These are phyloP conservation scores for Mayamaea pseudoterrestris DNA, from an alignment of 108 stramenopile species.

Conservation along the genomic window DNA sequence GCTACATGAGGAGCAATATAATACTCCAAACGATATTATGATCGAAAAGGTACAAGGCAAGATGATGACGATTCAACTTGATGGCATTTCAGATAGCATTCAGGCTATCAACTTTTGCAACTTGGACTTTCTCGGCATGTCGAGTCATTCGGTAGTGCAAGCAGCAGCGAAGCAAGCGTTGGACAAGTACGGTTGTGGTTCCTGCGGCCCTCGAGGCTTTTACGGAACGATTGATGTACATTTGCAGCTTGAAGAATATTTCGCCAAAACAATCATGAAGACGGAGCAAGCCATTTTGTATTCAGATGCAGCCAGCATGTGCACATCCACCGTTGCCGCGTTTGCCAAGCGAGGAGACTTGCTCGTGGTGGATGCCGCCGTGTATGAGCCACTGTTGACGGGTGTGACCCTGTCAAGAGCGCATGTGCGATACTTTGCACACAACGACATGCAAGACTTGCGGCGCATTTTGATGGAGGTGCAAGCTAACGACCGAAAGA, in stretches of 20 bases:
- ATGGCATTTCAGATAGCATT: neutral
- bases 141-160: conserved; percentile 28
- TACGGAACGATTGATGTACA: conserved; percentile 99
- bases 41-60: conserved; percentile 1
- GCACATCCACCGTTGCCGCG: conserved; percentile 87
- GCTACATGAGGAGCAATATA: neutral
- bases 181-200: conserved; percentile 86
- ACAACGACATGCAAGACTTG: conserved; percentile 96
- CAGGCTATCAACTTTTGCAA: conserved; percentile 82
- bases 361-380: conserved; percentile 86
- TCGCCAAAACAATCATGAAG: conserved; percentile 65
- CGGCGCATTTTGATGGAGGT: conserved; percentile 79
- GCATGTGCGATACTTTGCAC: conserved; percentile 85
- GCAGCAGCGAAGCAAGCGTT: conserved; percentile 52
- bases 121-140: conserved; percentile 61
- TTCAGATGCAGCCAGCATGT: conserved; percentile 86
- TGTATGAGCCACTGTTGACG: conserved; percentile 83
- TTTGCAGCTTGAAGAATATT: conserved; percentile 67
- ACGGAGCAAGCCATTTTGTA: conserved; percentile 93
- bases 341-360: conserved; percentile 97
- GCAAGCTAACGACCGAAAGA: conserved; percentile 47
- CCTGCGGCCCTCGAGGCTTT: conserved; percentile 98
- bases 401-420: conserved; percentile 83
- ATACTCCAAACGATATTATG: neutral
- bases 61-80: neutral